Evolutionary conservation across 75 land plant genomes (phyloP).

Genomic region (Picea glauca): DNA sequence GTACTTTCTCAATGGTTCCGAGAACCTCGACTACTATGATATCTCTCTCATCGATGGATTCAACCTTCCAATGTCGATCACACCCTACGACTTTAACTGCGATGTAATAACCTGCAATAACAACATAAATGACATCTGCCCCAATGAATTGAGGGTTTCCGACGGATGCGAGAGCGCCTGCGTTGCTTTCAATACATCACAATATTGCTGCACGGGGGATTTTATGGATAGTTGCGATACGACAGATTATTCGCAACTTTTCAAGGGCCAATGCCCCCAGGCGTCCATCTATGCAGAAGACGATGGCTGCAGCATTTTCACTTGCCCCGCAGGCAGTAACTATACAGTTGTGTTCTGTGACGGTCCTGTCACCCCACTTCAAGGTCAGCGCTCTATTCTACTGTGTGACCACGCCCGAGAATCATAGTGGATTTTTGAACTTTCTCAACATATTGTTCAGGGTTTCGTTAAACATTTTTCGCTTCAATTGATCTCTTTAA

Average conservation of each 20-base stretch:
- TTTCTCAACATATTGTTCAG: too few species aligned
- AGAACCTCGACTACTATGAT: conserved; percentile 20
- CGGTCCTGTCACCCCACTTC: too few species aligned
- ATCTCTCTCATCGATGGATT: conserved; percentile 72
- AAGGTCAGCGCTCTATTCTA: too few species aligned
- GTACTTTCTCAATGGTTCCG: background rate
- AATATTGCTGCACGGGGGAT: conserved; percentile 56
- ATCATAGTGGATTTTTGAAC: too few species aligned
- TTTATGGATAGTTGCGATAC: conserved; percentile 35
- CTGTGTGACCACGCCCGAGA: too few species aligned
- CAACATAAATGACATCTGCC: conserved; percentile 55
- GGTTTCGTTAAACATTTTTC: too few species aligned
- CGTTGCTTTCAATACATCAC: conserved; percentile 34
- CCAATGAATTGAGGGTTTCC: conserved; percentile 33
- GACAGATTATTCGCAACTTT: conserved; percentile 38
- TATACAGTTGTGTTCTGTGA: too few species aligned
- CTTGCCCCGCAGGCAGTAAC: conserved; percentile 26
- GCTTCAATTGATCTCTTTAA: too few species aligned
- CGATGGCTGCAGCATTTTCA: conserved; percentile 55
- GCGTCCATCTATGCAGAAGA: conserved; percentile 33
- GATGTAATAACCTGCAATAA: conserved; percentile 31
- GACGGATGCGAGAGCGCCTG: conserved; percentile 71
- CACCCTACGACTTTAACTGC: conserved; percentile 28
- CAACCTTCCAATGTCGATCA: conserved; percentile 45
- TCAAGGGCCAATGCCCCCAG: conserved; percentile 58